A percentile compares a stretch with the other conserved stretches of the same genome.
phyloP scores from a whole-genome alignment of 768 basidiomycete genomes.

The Dendrothele bispora region DNA sequence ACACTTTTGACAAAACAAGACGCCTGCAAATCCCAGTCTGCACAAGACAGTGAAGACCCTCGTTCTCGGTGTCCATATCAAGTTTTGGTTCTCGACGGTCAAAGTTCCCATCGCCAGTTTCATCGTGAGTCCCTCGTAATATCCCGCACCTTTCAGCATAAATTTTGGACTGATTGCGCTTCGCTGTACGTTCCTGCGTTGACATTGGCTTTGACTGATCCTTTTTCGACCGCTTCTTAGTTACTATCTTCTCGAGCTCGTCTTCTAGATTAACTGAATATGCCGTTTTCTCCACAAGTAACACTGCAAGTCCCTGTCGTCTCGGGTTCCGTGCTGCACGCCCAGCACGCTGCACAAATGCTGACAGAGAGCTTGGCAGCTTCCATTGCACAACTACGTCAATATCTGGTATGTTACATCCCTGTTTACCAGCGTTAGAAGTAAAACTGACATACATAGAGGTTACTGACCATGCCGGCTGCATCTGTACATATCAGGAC shows the following conservation, averaged over 20 bases:
- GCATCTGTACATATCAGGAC: slow-evolving; percentile 20
- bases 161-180: too few species aligned
- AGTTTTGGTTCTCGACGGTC: too few species aligned
- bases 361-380: slow-evolving; percentile 11
- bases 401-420: slow-evolving; percentile 16
- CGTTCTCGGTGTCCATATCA: slow-evolving; percentile 8
- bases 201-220: too few species aligned
- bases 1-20: slow-evolving; percentile 9
- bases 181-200: too few species aligned
- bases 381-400: slow-evolving; percentile 20
- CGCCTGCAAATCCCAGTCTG: slow-evolving; percentile 13
- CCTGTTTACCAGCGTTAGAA: slow-evolving; percentile 8
- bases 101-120: too few species aligned
- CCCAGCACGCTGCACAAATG: slow-evolving; percentile 16
- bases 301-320: slow-evolving; percentile 12
- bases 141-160: too few species aligned
- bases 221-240: too few species aligned
- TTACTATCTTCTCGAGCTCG: too few species aligned
- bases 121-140: too few species aligned
- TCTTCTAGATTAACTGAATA: too few species aligned
- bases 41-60: slow-evolving; percentile 17
- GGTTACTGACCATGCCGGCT: slow-evolving; percentile 19
- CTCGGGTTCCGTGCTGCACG: slow-evolving; percentile 7
- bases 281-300: too few species aligned
- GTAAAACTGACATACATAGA: neutral